Evolutionary conservation across 2,329 filamentous ascomycete genomes (phyloP).

Genomic region (Fusarium papillatum): DNA sequence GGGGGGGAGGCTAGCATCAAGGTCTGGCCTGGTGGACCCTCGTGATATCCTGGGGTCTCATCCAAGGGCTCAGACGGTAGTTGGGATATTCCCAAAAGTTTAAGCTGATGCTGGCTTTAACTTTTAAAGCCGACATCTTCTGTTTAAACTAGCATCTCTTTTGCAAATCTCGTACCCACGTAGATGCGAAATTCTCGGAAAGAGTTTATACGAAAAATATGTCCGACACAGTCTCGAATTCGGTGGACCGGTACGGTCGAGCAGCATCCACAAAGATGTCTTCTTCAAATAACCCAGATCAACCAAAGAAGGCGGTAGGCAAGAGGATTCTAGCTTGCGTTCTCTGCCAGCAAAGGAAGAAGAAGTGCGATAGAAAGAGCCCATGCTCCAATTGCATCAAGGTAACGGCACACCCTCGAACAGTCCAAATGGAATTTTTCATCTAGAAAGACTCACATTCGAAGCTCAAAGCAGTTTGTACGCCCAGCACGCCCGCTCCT

Average conservation of each 20-base stretch:
- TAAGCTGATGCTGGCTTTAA: not conserved
- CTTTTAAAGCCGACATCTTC: slow-evolving; percentile 25
- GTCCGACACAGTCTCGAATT: slow-evolving; percentile 20
- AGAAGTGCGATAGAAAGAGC: slow-evolving; percentile 49
- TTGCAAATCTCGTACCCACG: not conserved
- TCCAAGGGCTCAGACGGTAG: not conserved
- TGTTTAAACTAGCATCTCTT: not conserved
- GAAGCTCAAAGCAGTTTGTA: slow-evolving; percentile 43
- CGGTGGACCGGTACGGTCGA: slow-evolving; percentile 8
- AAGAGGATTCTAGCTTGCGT: slow-evolving; percentile 44
- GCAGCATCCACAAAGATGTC: slow-evolving; percentile 21
- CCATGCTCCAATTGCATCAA: slow-evolving; percentile 48
- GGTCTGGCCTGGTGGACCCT: not conserved
- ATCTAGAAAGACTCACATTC: not conserved
- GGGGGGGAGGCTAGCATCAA: not conserved
- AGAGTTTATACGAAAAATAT: slow-evolving; percentile 23
- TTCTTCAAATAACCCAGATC: slow-evolving; percentile 17
- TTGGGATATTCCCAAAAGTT: not conserved
- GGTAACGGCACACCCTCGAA: slow-evolving; percentile 12
- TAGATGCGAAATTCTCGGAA: not conserved
- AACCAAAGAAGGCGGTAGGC: slow-evolving; percentile 20
- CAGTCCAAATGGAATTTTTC: not conserved
- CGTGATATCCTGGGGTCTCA: not conserved
- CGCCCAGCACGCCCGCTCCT: slow-evolving; percentile 45
- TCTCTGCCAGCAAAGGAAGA: slow-evolving; percentile 50